phyloP scores from a whole-genome alignment of 78 protist genomes.

The Guillardia theta region DNA sequence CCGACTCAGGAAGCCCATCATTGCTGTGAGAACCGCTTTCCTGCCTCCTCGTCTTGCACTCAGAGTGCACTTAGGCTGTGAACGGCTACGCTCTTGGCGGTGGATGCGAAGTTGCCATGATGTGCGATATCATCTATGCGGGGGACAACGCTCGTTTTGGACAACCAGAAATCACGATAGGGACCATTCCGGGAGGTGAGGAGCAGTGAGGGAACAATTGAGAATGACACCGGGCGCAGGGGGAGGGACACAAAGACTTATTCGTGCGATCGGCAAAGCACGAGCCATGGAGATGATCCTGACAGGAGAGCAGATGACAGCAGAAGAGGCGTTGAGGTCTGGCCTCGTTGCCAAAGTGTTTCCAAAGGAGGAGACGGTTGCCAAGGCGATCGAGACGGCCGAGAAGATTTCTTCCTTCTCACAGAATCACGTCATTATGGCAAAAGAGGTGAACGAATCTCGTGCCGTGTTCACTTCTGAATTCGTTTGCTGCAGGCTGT shows the following conservation, averaged over 20 bases:
- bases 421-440: slow-evolving; percentile 55
- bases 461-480: neutral
- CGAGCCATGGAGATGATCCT: slow-evolving; percentile 80
- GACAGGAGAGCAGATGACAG: slow-evolving; percentile 50
- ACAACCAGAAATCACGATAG: slow-evolving; percentile 84
- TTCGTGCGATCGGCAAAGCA: slow-evolving; percentile 90
- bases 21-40: slow-evolving; percentile 62
- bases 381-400: slow-evolving; percentile 44
- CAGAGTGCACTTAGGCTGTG: slow-evolving; percentile 70
- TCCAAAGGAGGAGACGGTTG: slow-evolving; percentile 53
- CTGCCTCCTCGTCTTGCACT: neutral
- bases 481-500: neutral
- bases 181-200: slow-evolving; percentile 92
- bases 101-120: slow-evolving; percentile 89
- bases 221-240: no score
- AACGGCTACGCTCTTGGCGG: slow-evolving; percentile 96
- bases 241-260: slow-evolving; percentile 95
- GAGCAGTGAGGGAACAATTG: neutral
- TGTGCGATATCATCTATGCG: slow-evolving; percentile 82
- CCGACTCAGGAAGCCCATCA: slow-evolving; percentile 80
- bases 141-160: neutral
- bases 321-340: slow-evolving; percentile 68
- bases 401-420: slow-evolving; percentile 78
- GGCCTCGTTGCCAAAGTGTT: slow-evolving; percentile 3
- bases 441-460: slow-evolving; percentile 66